A percentile compares a stretch with the other conserved stretches of the same genome.
Evolutionary conservation across 306 rosid genomes (phyloP).

Genomic region (Gastrolobium bilobum): DNA sequence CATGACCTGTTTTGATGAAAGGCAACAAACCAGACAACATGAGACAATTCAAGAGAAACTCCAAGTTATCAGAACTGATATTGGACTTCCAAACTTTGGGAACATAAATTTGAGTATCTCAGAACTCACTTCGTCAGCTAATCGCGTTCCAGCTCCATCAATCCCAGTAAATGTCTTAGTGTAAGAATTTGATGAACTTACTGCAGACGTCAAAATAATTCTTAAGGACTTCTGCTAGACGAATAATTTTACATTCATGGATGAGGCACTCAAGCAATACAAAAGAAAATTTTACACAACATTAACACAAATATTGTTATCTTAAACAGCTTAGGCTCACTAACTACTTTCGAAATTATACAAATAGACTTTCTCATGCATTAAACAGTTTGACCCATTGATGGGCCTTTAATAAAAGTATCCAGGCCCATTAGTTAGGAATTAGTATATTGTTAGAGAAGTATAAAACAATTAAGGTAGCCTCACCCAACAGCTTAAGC

Average conservation of each 20-base stretch:
- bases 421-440: no score
- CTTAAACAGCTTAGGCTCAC: conserved; percentile 37
- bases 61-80: conserved; percentile 26
- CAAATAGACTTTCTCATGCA: conserved; percentile 36
- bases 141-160: conserved; percentile 93
- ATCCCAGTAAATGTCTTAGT: conserved; percentile 93
- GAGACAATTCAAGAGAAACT: conserved; percentile 45
- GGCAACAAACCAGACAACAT: conserved; percentile 46
- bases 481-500: no score
- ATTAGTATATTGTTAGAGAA: no score
- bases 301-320: conserved; percentile 21
- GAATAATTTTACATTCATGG: conserved; percentile 30
- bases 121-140: conserved; percentile 90
- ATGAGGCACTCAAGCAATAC: conserved; percentile 39
- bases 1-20: conserved; percentile 67
- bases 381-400: not conserved
- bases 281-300: conserved; percentile 32
- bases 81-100: conserved; percentile 38
- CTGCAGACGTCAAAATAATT: conserved; percentile 63
- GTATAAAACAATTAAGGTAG: no score
- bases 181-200: conserved; percentile 83
- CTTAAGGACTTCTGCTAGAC: conserved; percentile 42
- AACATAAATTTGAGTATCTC: conserved; percentile 43
- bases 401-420: no score
- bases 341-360: conserved; percentile 22